Evolutionary conservation across 2,329 filamentous ascomycete species (phyloP).

Genomic region (Hypoxylon rubiginosum): DNA sequence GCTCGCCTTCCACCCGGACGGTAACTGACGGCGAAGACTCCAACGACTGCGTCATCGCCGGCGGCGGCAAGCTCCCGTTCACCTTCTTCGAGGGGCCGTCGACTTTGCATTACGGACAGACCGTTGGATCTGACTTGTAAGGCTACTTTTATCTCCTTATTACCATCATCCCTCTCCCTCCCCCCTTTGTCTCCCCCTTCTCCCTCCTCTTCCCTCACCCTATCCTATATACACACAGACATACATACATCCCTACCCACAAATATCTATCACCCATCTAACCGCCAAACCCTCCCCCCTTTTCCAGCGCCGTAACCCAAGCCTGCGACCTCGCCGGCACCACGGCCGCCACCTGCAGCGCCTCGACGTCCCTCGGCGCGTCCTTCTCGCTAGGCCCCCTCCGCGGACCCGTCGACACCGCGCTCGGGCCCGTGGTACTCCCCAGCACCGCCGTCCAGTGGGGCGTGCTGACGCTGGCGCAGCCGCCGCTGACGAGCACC

Average conservation of each 20-base stretch:
- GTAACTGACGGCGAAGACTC: neutral
- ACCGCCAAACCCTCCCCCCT: neutral
- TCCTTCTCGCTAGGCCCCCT: constrained; percentile 2
- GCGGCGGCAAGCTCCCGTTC: constrained; percentile 18
- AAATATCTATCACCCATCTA: neutral
- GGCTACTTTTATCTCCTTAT: neutral
- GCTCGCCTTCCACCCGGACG: constrained; percentile 11
- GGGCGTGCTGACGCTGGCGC: constrained; percentile 29
- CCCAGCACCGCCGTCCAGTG: constrained; percentile 8
- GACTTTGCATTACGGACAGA: constrained; percentile 17
- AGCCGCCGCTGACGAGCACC: constrained; percentile 25
- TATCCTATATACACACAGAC: neutral
- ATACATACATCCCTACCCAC: neutral
- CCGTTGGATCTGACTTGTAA: constrained; percentile 18
- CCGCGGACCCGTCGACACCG: constrained; percentile 8
- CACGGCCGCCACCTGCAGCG: constrained; percentile 27
- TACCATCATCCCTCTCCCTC: neutral
- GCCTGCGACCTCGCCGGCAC: constrained; percentile 25
- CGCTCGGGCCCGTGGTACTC: constrained; percentile 12
- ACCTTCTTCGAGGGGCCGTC: constrained; percentile 33
- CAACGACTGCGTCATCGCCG: constrained; percentile 16
- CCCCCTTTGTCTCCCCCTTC: neutral
- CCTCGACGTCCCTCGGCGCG: constrained; percentile 11
- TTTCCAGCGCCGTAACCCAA: constrained; percentile 23
- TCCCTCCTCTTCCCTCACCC: neutral